Conservation (phyloP, 192 early-diverging fungal genomes). For the Umbelopsis sp. region DNA sequence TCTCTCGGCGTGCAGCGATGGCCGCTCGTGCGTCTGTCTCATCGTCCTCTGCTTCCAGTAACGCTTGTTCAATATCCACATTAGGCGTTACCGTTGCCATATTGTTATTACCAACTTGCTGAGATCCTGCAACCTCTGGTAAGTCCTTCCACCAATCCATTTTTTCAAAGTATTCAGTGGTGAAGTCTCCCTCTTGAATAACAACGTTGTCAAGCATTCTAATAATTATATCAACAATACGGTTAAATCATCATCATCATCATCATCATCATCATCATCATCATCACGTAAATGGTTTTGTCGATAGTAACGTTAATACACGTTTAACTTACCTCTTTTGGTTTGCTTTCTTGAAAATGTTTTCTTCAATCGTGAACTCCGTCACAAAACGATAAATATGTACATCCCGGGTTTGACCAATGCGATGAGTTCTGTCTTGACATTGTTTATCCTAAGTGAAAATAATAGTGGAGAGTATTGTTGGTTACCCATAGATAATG, state of each 20-base stretch:
- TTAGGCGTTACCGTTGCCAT: conserved; percentile 24
- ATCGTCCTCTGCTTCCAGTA: conserved; percentile 63
- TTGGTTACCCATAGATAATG: not conserved
- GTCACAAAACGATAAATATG: conserved; percentile 77
- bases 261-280: too few relatives aligned
- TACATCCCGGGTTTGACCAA: conserved; percentile 73
- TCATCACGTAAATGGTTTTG: too few relatives aligned
- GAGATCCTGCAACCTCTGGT: conserved; percentile 50
- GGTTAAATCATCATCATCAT: too few relatives aligned
- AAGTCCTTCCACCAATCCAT: conserved; percentile 66
- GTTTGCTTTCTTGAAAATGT: conserved; percentile 77
- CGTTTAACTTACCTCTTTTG: conserved; percentile 55
- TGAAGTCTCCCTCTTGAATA: conserved; percentile 80
- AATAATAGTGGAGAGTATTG: not conserved
- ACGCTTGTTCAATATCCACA: conserved; percentile 56
- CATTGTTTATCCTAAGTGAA: conserved; percentile 57
- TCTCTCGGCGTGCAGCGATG: conserved; percentile 53
- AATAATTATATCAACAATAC: not conserved
- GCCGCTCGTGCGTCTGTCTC: conserved; percentile 65
- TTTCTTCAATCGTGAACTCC: conserved; percentile 74
- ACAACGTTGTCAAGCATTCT: conserved; percentile 77
- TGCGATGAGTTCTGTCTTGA: conserved; percentile 70
- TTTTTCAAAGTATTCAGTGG: conserved; percentile 62
- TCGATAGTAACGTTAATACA: too few relatives aligned
- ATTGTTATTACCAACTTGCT: not conserved